Base-by-base conservation (phyloP, 2,329 filamentous ascomycete species). In the Drechslerella stenobrocha region DNA sequence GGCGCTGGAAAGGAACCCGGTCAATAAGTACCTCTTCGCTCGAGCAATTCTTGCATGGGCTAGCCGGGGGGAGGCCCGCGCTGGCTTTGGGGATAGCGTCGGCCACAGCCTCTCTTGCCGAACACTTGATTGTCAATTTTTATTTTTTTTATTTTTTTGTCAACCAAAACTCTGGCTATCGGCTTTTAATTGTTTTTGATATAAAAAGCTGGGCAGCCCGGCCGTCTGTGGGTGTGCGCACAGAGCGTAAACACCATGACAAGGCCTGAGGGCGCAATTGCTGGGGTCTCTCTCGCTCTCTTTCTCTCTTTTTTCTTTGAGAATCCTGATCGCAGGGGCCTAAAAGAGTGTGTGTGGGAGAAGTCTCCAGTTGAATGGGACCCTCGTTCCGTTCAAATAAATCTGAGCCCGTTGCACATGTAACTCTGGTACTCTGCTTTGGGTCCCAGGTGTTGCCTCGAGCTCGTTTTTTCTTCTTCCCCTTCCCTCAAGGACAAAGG, bases 71-170 rank as follows among this genome's bases (percentile, higher is more conserved):
- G n/a, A n/a, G n/a, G n/a, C n/a, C 52, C 46, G 53, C 47, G 28
- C 63, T 67, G 53, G 55, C 63, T 56, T 37, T 66, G 53, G 61
- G 61, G 53, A 66, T 66, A 66, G 61, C 61, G 61, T 67, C 63
- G 63, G 63, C 50, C 63, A 67, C 63, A 67, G 63, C 63, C 63
- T 60, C 63, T 67, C 63, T 67, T 67, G 63, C 63, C 63, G 63
- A 67, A 59, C 48, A 56, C n/a, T 42, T 30, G 13, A 9, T 4
- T 55, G n/a, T n/a, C n/a, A 20, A 13, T 34, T 26, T 34, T 48
- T 30, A 34, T 28, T 60, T 44, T 40, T 52, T 24, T 52, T 22
- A 18, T 45, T 35, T 24, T 40, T 46, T 63, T 50, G 23, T 47
- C 34, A 44, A 23, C 28, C n/a, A n/a, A n/a, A 9, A 37, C 37